Percentiles rank a stretch among this genome's conserved stretches.
phyloP scores from a whole-genome alignment of 495 filamentous ascomycete species.

The Gamarada debralockiae region DNA sequence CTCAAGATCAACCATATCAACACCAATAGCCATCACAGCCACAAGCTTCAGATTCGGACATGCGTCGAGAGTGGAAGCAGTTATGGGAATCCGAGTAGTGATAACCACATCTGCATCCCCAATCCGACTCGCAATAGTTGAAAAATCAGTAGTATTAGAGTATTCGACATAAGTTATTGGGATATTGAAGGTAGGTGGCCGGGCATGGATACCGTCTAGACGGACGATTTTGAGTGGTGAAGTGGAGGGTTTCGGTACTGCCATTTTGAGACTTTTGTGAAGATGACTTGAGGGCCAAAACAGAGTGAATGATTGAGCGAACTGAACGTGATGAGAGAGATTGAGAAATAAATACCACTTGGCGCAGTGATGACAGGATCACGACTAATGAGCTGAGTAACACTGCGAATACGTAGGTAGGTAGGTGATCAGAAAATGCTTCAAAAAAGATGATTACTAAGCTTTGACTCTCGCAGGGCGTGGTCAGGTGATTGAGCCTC shows the following conservation, averaged over 20 bases:
- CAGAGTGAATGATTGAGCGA: too few relatives aligned
- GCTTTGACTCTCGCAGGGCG: neutral
- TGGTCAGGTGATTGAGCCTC: neutral
- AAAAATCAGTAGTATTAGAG: constrained; percentile 28
- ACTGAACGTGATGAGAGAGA: too few relatives aligned
- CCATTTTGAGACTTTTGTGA: too few relatives aligned
- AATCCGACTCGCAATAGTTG: constrained; percentile 32
- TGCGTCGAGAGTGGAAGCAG: constrained; percentile 28
- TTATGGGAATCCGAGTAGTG: constrained; percentile 34
- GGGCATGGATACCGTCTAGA: constrained; percentile 41
- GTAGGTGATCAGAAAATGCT: too few relatives aligned
- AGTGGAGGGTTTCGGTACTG: neutral
- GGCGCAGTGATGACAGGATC: too few relatives aligned
- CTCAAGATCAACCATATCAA: constrained; percentile 44
- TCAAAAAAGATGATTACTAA: too few relatives aligned
- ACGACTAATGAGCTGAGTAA: too few relatives aligned
- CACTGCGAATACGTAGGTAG: too few relatives aligned
- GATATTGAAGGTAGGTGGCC: constrained; percentile 37
- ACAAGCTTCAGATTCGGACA: constrained; percentile 41
- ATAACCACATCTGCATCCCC: constrained; percentile 47
- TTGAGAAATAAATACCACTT: too few relatives aligned
- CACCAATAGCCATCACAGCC: constrained; percentile 47
- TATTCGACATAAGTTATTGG: constrained; percentile 35
- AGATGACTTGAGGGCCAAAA: too few relatives aligned
- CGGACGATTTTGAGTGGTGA: constrained; percentile 39